Base-by-base conservation (phyloP, 441 rosid genomes). In the Brassica balearica region DNA sequence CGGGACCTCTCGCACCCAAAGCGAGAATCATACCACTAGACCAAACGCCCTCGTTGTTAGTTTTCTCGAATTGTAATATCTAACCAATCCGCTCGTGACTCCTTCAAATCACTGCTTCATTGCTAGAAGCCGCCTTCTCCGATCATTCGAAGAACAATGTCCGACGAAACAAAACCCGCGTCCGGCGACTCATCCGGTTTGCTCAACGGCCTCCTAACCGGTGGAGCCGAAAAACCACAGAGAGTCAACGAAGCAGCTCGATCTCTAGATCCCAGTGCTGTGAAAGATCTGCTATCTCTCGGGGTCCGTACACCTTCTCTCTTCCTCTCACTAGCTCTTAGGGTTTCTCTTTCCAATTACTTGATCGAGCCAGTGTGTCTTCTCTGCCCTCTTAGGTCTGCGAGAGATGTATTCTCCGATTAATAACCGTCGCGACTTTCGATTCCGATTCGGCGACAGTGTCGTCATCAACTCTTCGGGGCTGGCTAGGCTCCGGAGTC, bases 1-100 rank as follows among this genome's bases (percentile, higher is more conserved):
- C 88, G 90, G 91, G 90, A 91, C 90, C 92, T 89, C 95, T 91
- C 88, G 89, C 95, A 95, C 94, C 91, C 92, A 87, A 89, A 90
- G 92, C 96, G 88, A 91, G 93, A 91, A 91, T 93, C 97, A 90
- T 92, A 91, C 94, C 90, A 91, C 93, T 89, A 91, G 98, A 92
- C 93, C 82, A 80, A 82, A 73, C 75, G 84, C 81, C 84, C 81
- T 55, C 32, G 32, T 27, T 27, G 32, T 27, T 27, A 27, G 32
- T 27, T 3, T 27, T 27, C 0, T 27, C 32, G 32, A 27, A 27
- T 17, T 3, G 1, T 27, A 3, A 0, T 27, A 27, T 27, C 0
- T 4, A 27, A 27, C 4, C 32, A 27, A 27, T 27, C 32, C 32
- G 0, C 32, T 27, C 4, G 32, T 27, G 4, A 27, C 32, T 27